Base-by-base conservation (phyloP, 306 rosid species). In the apple (Malus domestica) region DNA sequence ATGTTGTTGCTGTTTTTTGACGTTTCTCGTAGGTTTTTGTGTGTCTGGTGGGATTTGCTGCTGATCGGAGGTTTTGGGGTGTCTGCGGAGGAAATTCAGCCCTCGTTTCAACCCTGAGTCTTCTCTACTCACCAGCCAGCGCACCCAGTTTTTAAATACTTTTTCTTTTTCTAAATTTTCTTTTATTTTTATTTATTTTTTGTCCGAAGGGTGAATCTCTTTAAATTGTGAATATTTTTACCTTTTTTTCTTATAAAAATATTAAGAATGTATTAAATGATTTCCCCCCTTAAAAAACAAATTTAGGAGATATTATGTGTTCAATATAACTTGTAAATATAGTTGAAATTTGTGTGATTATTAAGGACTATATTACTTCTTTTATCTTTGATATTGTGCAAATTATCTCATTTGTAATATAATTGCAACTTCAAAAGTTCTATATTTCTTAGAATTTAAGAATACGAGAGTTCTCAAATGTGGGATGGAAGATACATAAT, bases 1-100 rank as follows among this genome's bases (percentile, higher is more conserved):
- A 93, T 91, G 82, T 70, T 63, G 38, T 44, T 44, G 63, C 45
- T 6, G 68, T 35, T 32, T n/a, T 79, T 6, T 61, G 35, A 61
- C 25, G 54, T 20, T 42, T 57, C 67, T 42, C 20, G 15, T 72
- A 20, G 52, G 19, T 67, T 46, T 72, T 32, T 42, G 15, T 27
- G 73, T 20, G 13, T 70, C 35, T 10, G 55, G 66, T 27, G 42
- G 70, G 32, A 2, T 51, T 51, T 49, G 68, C 18, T 10, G 54
- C 46, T 52, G 55, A 62, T 78, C 18, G 51, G 73, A 72, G 49
- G 45, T 49, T 25, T 54, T 19, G 25, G 33, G 44, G 29, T 45
- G 58, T 6, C 38, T 23, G 25, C 57, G 40, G 55, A 60, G 55
- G 59, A 18, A 40, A 61, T 49, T 73, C 29, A 49, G 66, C 8